Evolutionary conservation across 768 basidiomycete genomes (phyloP), one percentile per base, ranked within the genome.

Genomic region (Podaxis rugospora): DNA sequence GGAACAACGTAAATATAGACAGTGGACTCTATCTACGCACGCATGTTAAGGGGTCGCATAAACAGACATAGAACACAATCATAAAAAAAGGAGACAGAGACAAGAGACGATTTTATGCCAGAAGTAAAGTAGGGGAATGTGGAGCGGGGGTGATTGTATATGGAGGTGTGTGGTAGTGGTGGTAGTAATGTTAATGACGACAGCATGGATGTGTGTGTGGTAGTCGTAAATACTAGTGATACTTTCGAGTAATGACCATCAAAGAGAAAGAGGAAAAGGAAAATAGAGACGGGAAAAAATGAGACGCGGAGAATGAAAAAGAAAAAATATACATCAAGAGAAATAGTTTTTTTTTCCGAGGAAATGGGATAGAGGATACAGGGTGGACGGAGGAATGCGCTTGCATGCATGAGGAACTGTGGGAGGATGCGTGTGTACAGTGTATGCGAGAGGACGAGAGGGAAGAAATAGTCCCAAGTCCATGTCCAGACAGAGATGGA

Each of bases 221-320:
- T 53, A 53, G 47, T 39, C 51, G 40, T 35, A 35, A 50, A 47
- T 47, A 44, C 28, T 55, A 61, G 53, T 51, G 44, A 52, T 51
- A 52, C 57, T 51, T 36, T 47, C 42, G n/a, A 46, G 49, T 14
- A 28, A 32, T 21, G 51, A 65, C 51, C 62, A 54, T 64, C 57
- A 60, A 51, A 62, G 63, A 64, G 61, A 65, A 58, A 66, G 55
- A 44, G 54, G 63, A 69, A 61, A 70, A 55, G 21, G 9, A 54
- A 18, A 46, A 36, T 32, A 49, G 35, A 53, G 16, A 46, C 46
- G 27, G 18, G 21, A 40, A 32, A 44, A 46, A 36, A 39, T 23
- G 46, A 18, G 39, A 28, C 28, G 23, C 13, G 4, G 53, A 59
- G 21, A 52, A 37, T 21, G 23, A 14, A 57, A 28, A 28, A 1